These are phyloP conservation scores for Quercus parvula DNA, from an alignment of 306 rosid genomes.

Conservation along the genomic window DNA sequence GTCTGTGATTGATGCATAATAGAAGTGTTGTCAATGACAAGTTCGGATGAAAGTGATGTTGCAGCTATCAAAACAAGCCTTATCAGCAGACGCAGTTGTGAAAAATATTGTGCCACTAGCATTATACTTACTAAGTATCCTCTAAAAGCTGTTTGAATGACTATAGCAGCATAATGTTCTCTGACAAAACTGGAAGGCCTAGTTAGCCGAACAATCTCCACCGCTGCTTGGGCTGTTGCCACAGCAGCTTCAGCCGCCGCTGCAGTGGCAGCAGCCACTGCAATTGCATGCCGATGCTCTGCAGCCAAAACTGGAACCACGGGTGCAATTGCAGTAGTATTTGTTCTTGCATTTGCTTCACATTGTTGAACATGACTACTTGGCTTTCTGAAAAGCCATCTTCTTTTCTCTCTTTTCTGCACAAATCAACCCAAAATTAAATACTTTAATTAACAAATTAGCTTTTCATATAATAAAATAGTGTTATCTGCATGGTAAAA, in stretches of 20 bases:
- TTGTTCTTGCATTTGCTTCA: conserved; percentile 15
- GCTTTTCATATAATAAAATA: background rate
- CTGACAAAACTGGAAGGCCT: conserved; percentile 3
- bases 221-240: conserved; percentile 26
- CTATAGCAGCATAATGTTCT: conserved; percentile 18
- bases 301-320: conserved; percentile 18
- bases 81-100: too few species aligned
- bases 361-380: conserved; percentile 15
- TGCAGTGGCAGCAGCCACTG: conserved; percentile 26
- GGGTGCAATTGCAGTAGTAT: background rate
- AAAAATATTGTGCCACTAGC: too few species aligned
- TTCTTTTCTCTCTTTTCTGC: conserved; percentile 31
- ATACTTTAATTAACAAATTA: background rate
- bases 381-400: conserved; percentile 29
- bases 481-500: background rate
- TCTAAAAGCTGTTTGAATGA: conserved; percentile 36
- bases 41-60: too few species aligned
- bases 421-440: background rate
- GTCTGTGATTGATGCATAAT: too few species aligned
- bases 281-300: conserved; percentile 23
- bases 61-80: too few species aligned
- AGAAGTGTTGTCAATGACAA: too few species aligned
- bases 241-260: conserved; percentile 21
- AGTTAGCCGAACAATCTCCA: conserved; percentile 18
- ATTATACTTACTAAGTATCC: conserved; percentile 28